A percentile compares a stretch with the other conserved stretches of the same genome.
Evolutionary conservation across 1,284 basidiomycete species (phyloP).

Genomic region (Irpex rosettiformis): DNA sequence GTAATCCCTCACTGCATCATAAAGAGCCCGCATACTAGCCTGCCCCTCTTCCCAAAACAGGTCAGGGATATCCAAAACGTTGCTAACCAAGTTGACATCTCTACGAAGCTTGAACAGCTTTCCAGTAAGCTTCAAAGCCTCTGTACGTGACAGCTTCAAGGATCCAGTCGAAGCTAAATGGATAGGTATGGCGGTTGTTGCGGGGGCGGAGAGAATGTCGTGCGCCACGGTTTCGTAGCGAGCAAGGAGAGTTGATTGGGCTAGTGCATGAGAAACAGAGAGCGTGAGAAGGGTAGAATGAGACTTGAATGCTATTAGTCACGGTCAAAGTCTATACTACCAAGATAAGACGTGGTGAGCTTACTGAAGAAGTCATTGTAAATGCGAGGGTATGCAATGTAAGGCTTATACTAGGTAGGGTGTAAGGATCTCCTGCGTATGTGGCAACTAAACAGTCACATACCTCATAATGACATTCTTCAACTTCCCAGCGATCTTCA

Average conservation of each 20-base stretch:
- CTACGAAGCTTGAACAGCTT: conserved; percentile 85
- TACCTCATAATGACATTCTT: conserved; percentile 85
- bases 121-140: conserved; percentile 85
- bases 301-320: conserved; percentile 74
- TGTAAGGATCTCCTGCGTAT: background rate
- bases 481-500: conserved; percentile 83
- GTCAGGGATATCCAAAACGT: conserved; percentile 94
- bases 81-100: conserved; percentile 90
- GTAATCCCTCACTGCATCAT: conserved; percentile 93
- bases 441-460: too few relatives aligned
- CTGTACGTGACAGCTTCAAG: conserved; percentile 73
- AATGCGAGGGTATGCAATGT: conserved; percentile 83
- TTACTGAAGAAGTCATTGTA: conserved; percentile 91
- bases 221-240: conserved; percentile 86
- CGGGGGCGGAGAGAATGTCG: conserved; percentile 75
- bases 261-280: conserved; percentile 92
- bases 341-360: conserved; percentile 18
- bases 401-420: conserved; percentile 68
- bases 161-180: conserved; percentile 81
- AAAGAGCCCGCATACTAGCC: conserved; percentile 83
- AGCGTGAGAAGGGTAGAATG: conserved; percentile 84
- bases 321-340: conserved; percentile 5
- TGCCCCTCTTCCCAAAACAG: conserved; percentile 85
- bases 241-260: conserved; percentile 90
- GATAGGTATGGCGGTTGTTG: conserved; percentile 77